These are phyloP conservation scores for Dacryopinax spathularia DNA, from an alignment of 768 basidiomycete species.

Conservation along the genomic window DNA sequence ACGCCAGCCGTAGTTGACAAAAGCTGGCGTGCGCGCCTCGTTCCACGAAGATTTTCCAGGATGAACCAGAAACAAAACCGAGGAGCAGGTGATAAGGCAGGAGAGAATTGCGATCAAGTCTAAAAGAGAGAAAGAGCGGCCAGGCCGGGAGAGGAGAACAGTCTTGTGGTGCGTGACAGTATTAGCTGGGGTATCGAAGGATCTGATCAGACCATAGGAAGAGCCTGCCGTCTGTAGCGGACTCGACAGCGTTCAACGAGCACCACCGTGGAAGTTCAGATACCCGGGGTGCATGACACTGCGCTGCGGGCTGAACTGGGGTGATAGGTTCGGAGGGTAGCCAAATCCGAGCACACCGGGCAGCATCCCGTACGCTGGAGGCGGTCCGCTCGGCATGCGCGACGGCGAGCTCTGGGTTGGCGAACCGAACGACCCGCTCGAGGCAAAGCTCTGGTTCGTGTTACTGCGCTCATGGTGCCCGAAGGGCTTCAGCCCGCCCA, in stretches of 20 bases:
- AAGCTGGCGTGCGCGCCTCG: too few relatives aligned
- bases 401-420: background rate
- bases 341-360: background rate
- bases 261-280: background rate
- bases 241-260: background rate
- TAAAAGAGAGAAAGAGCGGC: too few relatives aligned
- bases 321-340: background rate
- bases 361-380: background rate
- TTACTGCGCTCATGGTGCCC: background rate
- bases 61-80: too few relatives aligned
- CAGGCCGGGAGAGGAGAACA: too few relatives aligned
- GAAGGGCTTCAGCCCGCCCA: background rate
- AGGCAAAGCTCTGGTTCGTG: background rate
- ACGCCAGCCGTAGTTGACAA: too few relatives aligned
- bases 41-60: too few relatives aligned
- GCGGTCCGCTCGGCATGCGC: background rate
- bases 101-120: too few relatives aligned
- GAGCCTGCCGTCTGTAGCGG: too few relatives aligned
- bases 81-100: too few relatives aligned
- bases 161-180: too few relatives aligned
- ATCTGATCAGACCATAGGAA: too few relatives aligned
- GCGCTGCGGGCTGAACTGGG: background rate
- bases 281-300: background rate
- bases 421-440: background rate
- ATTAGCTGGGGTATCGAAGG: too few relatives aligned